These are phyloP conservation scores for Dryadomyces sulphureus DNA, from an alignment of 2,329 filamentous ascomycete genomes.

Conservation along the genomic window DNA sequence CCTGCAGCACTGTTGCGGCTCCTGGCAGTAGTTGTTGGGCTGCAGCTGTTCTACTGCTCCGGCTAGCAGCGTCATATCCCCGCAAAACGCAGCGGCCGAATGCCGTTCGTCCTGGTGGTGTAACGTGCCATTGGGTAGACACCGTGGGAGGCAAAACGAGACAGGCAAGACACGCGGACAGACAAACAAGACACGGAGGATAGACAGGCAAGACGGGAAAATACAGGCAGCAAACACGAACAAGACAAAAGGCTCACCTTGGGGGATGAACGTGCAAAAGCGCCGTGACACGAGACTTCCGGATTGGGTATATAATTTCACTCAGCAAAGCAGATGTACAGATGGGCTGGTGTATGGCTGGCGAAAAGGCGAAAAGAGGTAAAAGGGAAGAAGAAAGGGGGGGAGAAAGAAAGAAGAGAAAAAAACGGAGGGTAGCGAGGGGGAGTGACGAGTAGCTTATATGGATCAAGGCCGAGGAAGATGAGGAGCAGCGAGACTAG, in stretches of 20 bases:
- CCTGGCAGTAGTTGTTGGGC: too few relatives aligned
- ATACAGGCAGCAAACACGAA: too few relatives aligned
- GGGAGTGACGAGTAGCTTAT: slow-evolving; percentile 8
- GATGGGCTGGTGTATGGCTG: slow-evolving; percentile 11
- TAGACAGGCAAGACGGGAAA: not conserved
- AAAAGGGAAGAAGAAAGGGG: not conserved
- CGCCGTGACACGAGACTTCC: slow-evolving; percentile 9
- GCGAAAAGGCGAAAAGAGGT: slow-evolving; percentile 9
- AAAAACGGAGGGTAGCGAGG: slow-evolving; percentile 3
- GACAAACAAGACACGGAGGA: too few relatives aligned
- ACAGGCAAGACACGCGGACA: not conserved
- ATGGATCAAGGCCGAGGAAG: slow-evolving; percentile 1
- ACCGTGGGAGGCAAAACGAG: not conserved
- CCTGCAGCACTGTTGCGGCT: not conserved
- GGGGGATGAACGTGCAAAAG: not conserved
- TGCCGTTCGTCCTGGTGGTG: not conserved
- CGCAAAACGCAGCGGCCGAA: too few relatives aligned
- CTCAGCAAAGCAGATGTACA: slow-evolving; percentile 12
- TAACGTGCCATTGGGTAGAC: slow-evolving; percentile 4
- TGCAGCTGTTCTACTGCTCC: too few relatives aligned
- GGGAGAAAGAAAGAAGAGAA: slow-evolving; percentile 2
- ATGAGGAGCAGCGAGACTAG: not conserved
- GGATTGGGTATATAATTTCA: slow-evolving; percentile 12
- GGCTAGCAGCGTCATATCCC: too few relatives aligned
- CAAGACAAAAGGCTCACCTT: too few relatives aligned